Conservation (phyloP, 2,329 filamentous ascomycete genomes). For the Verticillium zaregamsianum region DNA sequence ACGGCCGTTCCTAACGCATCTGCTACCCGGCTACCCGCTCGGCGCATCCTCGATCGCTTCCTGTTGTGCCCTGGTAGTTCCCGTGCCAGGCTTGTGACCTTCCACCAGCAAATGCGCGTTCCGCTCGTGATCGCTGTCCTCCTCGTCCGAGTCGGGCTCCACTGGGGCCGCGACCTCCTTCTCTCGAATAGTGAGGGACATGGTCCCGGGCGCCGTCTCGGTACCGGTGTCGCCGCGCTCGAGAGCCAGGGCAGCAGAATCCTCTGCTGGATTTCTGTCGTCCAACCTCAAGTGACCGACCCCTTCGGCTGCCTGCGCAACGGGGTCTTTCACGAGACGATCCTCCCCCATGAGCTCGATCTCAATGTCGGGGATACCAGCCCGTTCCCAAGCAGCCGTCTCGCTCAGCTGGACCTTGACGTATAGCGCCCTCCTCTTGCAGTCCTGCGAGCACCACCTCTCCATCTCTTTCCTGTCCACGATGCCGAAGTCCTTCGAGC, state of each 20-base stretch:
- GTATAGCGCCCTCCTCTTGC: slow-evolving; percentile 76
- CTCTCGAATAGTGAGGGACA: slow-evolving; percentile 49
- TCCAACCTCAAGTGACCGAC: slow-evolving; percentile 16
- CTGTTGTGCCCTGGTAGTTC: slow-evolving; percentile 2
- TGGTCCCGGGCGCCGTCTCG: slow-evolving; percentile 19
- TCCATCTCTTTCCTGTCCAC: slow-evolving; percentile 69
- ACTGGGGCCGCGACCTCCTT: slow-evolving; percentile 36
- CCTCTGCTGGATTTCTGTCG: slow-evolving; percentile 32
- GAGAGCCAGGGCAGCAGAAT: slow-evolving; percentile 41
- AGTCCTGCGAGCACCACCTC: slow-evolving; percentile 81
- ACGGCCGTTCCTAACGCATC: background rate
- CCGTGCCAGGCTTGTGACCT: slow-evolving; percentile 37
- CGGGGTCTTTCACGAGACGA: slow-evolving; percentile 27
- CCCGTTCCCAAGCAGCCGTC: slow-evolving; percentile 79
- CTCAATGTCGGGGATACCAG: slow-evolving; percentile 48
- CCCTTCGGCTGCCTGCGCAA: background rate
- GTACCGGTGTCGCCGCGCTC: slow-evolving; percentile 38
- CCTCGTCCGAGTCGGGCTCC: slow-evolving; percentile 10
- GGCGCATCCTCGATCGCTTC: background rate
- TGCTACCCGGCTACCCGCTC: background rate
- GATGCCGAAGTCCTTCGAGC: slow-evolving; percentile 57
- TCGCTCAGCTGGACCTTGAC: slow-evolving; percentile 85
- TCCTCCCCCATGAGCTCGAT: slow-evolving; percentile 68
- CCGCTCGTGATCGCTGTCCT: slow-evolving; percentile 19
- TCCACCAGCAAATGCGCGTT: slow-evolving; percentile 44